phyloP scores from a whole-genome alignment of 495 filamentous ascomycete species.

The Pyrenopolyporus hunteri region DNA sequence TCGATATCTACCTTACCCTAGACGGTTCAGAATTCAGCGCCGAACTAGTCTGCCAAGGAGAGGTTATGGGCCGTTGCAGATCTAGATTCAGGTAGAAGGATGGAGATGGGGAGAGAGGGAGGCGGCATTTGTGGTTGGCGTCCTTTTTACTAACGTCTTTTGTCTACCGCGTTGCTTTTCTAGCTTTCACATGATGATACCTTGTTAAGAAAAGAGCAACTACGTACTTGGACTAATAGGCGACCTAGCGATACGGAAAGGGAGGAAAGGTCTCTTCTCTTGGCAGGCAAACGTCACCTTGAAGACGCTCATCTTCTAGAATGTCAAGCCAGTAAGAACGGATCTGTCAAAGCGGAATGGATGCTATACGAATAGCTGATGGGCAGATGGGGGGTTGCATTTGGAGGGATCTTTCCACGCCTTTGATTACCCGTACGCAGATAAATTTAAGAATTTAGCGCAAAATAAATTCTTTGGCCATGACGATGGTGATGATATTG shows the following conservation, averaged over 20 bases:
- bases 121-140: slow-evolving; percentile 4
- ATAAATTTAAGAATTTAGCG: slow-evolving; percentile 15
- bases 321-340: slow-evolving; percentile 10
- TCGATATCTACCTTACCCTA: slow-evolving; percentile 86
- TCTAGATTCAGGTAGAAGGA: slow-evolving; percentile 72
- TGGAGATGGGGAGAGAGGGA: neutral
- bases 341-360: slow-evolving; percentile 1
- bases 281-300: neutral
- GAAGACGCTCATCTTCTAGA: slow-evolving; percentile 7
- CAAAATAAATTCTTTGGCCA: neutral
- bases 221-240: slow-evolving; percentile 14
- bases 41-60: slow-evolving; percentile 96
- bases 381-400: slow-evolving; percentile 12
- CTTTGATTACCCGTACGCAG: slow-evolving; percentile 14
- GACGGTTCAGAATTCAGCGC: slow-evolving; percentile 98
- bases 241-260: slow-evolving; percentile 6
- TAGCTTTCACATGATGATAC: slow-evolving; percentile 38
- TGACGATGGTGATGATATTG: neutral
- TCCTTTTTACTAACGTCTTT: slow-evolving; percentile 21
- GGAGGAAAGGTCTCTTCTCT: slow-evolving; percentile 8
- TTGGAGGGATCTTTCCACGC: slow-evolving; percentile 5
- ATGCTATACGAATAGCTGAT: slow-evolving; percentile 6
- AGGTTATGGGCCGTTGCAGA: slow-evolving; percentile 97
- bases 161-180: slow-evolving; percentile 27
- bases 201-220: slow-evolving; percentile 28